A percentile compares a stretch with the other conserved stretches of the same genome.
phyloP scores from a whole-genome alignment of 352 stramenopile species.

The Elongisporangium prolatum region DNA sequence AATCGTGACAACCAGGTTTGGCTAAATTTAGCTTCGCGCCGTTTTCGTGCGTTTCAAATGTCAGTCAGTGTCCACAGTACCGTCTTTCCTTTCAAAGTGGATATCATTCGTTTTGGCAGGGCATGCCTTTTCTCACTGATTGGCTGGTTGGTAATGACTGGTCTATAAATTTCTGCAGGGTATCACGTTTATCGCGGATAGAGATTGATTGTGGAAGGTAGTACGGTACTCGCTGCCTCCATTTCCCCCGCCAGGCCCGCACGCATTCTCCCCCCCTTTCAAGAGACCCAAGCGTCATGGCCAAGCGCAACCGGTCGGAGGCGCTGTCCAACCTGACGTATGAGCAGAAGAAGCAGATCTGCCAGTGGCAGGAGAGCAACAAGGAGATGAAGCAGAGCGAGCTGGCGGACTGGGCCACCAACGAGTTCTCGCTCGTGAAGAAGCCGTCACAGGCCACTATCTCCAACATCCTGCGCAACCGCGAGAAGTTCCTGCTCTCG shows the following conservation, averaged over 20 bases:
- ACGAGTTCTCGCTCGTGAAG: constrained; percentile 37
- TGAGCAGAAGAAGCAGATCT: constrained; percentile 49
- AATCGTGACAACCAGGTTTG: background rate
- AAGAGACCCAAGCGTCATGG: background rate
- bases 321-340: constrained; percentile 45
- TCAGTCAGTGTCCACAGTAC: background rate
- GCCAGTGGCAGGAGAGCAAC: constrained; percentile 51
- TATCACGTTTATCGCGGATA: background rate
- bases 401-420: constrained; percentile 46
- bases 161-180: background rate
- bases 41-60: background rate
- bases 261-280: background rate
- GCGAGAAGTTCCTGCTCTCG: constrained; percentile 36
- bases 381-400: constrained; percentile 46
- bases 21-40: background rate
- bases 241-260: background rate
- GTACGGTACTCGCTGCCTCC: background rate
- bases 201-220: background rate
- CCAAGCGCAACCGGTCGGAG: background rate
- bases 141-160: background rate
- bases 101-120: background rate
- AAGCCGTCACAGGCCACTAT: constrained; percentile 63
- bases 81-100: background rate
- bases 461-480: constrained; percentile 50
- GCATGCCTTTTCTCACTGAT: background rate